Evolutionary conservation across 2,329 filamentous ascomycete genomes (phyloP).

Genomic region (Paraconiothyrium sp.): DNA sequence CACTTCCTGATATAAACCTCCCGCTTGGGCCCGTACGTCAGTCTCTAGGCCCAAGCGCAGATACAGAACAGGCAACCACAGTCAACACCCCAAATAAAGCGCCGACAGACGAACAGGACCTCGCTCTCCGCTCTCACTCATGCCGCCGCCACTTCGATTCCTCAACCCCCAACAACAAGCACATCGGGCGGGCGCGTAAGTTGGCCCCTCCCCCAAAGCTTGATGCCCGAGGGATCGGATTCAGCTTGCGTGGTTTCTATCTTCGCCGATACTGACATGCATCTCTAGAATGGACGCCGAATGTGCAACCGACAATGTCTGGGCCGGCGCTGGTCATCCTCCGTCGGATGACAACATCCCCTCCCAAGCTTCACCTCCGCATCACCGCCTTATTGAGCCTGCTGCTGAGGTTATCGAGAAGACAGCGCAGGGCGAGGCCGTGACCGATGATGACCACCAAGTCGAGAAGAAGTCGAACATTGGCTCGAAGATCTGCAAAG

Average conservation of each 20-base stretch:
- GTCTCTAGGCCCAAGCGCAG: neutral
- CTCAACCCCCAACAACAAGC: neutral
- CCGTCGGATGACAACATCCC: neutral
- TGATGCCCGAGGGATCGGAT: too few species aligned
- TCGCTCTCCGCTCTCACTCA: neutral
- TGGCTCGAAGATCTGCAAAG: neutral
- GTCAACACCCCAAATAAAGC: neutral
- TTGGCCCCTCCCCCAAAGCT: neutral
- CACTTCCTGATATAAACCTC: neutral
- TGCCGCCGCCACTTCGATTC: neutral
- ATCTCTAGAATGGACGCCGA: neutral
- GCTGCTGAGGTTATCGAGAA: neutral
- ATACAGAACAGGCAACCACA: neutral
- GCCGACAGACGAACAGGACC: neutral
- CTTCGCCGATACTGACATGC: neutral
- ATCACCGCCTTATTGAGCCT: neutral
- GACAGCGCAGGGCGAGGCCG: neutral
- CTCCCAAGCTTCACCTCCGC: neutral
- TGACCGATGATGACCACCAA: too few species aligned
- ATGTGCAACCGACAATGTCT: slow-evolving; percentile 1
- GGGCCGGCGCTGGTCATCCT: neutral
- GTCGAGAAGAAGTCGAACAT: neutral
- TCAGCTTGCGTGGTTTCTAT: too few species aligned
- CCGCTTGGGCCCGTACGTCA: neutral
- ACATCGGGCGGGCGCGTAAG: neutral